Conservation (phyloP, 176 grass and related monocot species). For the barley (Hordeum vulgare) region MorexV3_pseudomolecules_assembly NC_058524.1:39456196-39456695, state of each 20-base stretch:
- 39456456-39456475: background rate
- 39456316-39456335: constrained; percentile 1
- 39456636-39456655: background rate
- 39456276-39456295: background rate
- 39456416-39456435: background rate
- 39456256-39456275: constrained; percentile 7
- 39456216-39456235: constrained; percentile 8
- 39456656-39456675: background rate
- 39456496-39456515: background rate
- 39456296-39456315: background rate
- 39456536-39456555: background rate
- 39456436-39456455: constrained; percentile 2
- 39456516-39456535: background rate
- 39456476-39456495: constrained; percentile 1
- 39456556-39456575: background rate
- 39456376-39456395: background rate
- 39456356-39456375: background rate
- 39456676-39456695: background rate
- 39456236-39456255: constrained; percentile 16
- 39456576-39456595: background rate
- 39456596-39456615: background rate
- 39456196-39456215: constrained; percentile 44
- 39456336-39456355: background rate
- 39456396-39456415: constrained; percentile 2
- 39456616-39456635: background rate